A percentile compares a stretch with the other conserved stretches of the same genome.
These are phyloP conservation scores for Acer yangbiense DNA, from an alignment of 345 rosid genomes.

Conservation along the genomic window DNA sequence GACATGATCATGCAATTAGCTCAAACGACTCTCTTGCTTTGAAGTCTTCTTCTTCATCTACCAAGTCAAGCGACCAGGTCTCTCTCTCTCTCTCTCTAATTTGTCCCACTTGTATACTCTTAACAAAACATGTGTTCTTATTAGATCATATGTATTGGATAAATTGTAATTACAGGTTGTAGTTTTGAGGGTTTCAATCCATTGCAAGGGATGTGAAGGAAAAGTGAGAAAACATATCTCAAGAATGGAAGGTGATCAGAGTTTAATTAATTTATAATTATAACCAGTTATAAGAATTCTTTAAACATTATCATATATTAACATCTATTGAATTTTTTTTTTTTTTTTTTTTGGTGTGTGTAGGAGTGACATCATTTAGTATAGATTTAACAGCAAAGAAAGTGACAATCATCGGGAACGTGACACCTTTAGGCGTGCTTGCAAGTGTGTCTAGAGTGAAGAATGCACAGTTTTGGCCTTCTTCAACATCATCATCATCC, in stretches of 20 bases:
- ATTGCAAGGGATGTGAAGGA: slow-evolving; percentile 97
- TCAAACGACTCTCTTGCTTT: slow-evolving; percentile 24
- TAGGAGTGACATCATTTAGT: slow-evolving; percentile 66
- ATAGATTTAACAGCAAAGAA: slow-evolving; percentile 55
- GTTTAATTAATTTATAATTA: no score
- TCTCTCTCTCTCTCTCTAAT: slow-evolving; percentile 8
- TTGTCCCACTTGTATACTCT: background rate
- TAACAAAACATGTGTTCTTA: background rate
- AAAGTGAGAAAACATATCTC: slow-evolving; percentile 87
- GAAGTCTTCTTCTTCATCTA: slow-evolving; percentile 26
- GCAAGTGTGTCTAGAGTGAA: slow-evolving; percentile 55
- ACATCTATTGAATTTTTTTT: background rate
- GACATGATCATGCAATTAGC: slow-evolving; percentile 6
- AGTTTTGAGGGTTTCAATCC: slow-evolving; percentile 84
- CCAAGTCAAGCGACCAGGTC: slow-evolving; percentile 57
- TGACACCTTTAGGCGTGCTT: slow-evolving; percentile 52
- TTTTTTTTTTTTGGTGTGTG: background rate
- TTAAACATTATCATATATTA: no score
- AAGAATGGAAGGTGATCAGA: slow-evolving; percentile 79
- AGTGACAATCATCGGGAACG: slow-evolving; percentile 55
- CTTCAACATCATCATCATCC: slow-evolving; percentile 19
- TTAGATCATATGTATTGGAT: no score
- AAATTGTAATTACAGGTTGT: slow-evolving; percentile 57
- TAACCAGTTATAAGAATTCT: background rate
- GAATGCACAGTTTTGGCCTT: slow-evolving; percentile 61